Evolutionary conservation across 2,329 filamentous ascomycete species (phyloP), one percentile per base, ranked within the genome.

Genomic region (Trichoderma afroharzianum): DNA sequence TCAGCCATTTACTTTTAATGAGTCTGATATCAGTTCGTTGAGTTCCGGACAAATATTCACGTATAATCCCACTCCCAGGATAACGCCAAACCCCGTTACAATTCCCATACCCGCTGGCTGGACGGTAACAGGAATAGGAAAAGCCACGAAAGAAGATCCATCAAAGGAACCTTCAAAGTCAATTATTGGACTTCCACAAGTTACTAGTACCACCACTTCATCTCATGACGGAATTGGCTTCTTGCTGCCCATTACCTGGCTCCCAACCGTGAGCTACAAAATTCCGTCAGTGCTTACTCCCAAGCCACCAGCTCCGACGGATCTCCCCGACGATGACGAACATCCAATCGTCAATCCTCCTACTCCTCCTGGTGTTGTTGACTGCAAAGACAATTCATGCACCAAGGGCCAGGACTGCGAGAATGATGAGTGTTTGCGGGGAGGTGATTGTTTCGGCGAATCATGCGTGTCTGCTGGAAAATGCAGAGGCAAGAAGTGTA

Each of bases 391-490:
- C 21, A 26, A 63, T 30, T 50, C 39, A 15, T 70, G 68, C 28
- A 63, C 59, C 15, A 63, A 30, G n/a, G 68, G 68, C 30, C 36
- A 36, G 11, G 59, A 63, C 30, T 70, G 68, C 26, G 39, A 63
- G 4, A 53, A 39, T 28, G 43, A 55, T 28, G 43, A 71, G 14
- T 72, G 71, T 24, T 39, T 57, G 15, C 59, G 57, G 8, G 71
- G 71, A 18, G 61, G 68, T 24, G 71, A 71, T 61, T 72, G 71
- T 28, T 59, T 28, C 30, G 67, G 71, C 3, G 58, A 28, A 8
- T 50, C 64, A 11, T 73, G 72, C 14, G 32, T 39, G 57, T 24
- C 18, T 4, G 71, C 30, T 24, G 71, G 71, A 12, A 53, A 58
- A 32, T 72, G 71, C 64, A 55, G 9, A 21, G 62, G 62, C 6